Evolutionary conservation across 306 rosid genomes (phyloP).

Genomic region (Quercus ilex): DNA sequence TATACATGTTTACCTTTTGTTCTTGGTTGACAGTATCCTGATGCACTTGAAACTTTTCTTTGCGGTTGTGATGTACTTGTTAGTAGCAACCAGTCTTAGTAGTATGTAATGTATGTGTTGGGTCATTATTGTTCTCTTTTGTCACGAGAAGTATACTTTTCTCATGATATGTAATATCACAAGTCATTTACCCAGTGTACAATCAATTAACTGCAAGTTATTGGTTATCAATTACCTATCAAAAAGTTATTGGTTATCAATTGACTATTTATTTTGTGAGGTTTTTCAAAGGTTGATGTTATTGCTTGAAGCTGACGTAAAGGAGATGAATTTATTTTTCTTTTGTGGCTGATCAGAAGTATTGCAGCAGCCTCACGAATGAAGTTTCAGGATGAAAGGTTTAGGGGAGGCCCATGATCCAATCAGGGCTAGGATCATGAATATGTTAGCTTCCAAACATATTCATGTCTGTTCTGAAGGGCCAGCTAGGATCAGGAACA

Average conservation of each 20-base stretch:
- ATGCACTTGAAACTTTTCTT: background rate
- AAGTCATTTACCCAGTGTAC: background rate
- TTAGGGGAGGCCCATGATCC: background rate
- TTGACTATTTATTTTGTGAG: background rate
- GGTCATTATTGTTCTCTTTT: background rate
- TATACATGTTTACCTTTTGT: slow-evolving; percentile 6
- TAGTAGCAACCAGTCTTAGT: background rate
- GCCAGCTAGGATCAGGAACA: background rate
- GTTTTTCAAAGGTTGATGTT: slow-evolving; percentile 18
- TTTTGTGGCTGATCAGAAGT: background rate
- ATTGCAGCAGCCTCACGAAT: background rate
- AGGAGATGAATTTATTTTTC: background rate
- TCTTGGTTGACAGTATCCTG: background rate
- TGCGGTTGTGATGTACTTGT: background rate
- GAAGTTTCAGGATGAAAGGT: background rate
- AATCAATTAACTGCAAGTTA: background rate
- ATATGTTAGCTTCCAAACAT: too few relatives aligned
- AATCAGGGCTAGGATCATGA: background rate
- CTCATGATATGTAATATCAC: background rate
- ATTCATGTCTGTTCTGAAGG: background rate
- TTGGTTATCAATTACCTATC: background rate
- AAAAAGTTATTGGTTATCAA: background rate
- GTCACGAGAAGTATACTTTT: background rate
- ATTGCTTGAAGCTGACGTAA: slow-evolving; percentile 1
- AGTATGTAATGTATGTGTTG: background rate